Evolutionary conservation across 495 filamentous ascomycete species (phyloP).

Genomic region (Penicillium robsamsonii): DNA sequence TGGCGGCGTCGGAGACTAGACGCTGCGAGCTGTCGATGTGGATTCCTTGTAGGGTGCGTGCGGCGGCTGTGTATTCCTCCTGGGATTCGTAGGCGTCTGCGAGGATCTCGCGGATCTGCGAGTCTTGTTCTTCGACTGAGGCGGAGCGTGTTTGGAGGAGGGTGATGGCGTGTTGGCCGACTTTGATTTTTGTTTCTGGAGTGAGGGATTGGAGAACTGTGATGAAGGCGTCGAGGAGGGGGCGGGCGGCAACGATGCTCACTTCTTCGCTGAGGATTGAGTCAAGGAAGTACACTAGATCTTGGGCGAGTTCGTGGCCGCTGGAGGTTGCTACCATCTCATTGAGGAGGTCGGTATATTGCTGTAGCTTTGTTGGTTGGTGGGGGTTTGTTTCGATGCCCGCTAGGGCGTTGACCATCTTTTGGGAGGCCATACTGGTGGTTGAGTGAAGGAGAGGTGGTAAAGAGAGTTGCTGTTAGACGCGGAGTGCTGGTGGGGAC

Average conservation of each 20-base stretch:
- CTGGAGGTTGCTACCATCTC: conserved; percentile 58
- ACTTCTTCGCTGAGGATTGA: conserved; percentile 65
- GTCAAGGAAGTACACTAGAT: conserved; percentile 68
- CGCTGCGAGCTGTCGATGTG: conserved; percentile 85
- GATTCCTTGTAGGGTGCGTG: conserved; percentile 75
- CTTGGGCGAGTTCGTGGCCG: conserved; percentile 54
- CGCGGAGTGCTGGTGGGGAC: conserved; percentile 5
- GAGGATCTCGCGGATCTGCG: conserved; percentile 72
- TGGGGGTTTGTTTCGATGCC: conserved; percentile 52
- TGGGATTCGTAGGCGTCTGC: conserved; percentile 79
- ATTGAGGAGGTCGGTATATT: conserved; percentile 65
- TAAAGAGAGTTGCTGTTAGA: background rate
- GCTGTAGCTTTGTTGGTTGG: conserved; percentile 54
- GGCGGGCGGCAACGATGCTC: conserved; percentile 72
- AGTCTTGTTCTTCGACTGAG: conserved; percentile 83
- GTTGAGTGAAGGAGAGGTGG: background rate
- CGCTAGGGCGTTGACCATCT: conserved; percentile 54
- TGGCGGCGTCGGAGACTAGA: conserved; percentile 72
- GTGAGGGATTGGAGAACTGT: conserved; percentile 53
- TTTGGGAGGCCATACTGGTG: conserved; percentile 54
- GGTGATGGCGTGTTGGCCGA: conserved; percentile 65
- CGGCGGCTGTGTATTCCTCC: conserved; percentile 77
- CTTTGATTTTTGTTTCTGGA: conserved; percentile 63
- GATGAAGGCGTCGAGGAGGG: conserved; percentile 68
- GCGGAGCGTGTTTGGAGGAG: conserved; percentile 63